These are phyloP conservation scores for Stereocaulon alpinum DNA, from an alignment of 495 filamentous ascomycete species.

Conservation along the genomic window DNA sequence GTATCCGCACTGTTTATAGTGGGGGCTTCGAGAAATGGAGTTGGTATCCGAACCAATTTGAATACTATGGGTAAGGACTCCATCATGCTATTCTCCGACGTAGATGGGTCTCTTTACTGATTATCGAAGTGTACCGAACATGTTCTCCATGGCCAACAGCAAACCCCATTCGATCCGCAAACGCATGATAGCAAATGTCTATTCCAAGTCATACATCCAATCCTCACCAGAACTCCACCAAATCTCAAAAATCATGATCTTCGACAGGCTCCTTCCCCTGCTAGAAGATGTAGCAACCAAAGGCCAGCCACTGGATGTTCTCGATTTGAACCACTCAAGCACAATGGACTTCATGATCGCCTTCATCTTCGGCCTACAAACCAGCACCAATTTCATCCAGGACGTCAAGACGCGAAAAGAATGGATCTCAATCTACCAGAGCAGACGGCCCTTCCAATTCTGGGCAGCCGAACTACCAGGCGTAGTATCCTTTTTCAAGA, in stretches of 20 bases:
- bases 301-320: constrained; percentile 26
- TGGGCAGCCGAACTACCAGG: constrained; percentile 63
- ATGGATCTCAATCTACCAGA: constrained; percentile 46
- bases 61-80: constrained; percentile 18
- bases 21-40: constrained; percentile 54
- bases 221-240: constrained; percentile 46
- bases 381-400: constrained; percentile 41
- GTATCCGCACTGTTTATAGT: constrained; percentile 50
- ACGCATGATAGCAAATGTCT: constrained; percentile 45
- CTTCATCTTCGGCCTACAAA: constrained; percentile 43
- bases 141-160: constrained; percentile 43
- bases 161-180: constrained; percentile 42
- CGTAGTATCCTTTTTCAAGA: constrained; percentile 39
- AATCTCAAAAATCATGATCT: constrained; percentile 52
- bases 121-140: constrained; percentile 32
- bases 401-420: constrained; percentile 33
- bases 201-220: constrained; percentile 52
- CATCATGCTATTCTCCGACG: constrained; percentile 9
- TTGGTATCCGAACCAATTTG: constrained; percentile 26
- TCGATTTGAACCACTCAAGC: constrained; percentile 25
- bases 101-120: background rate
- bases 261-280: constrained; percentile 51
- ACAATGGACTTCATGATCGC: constrained; percentile 36
- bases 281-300: constrained; percentile 20
- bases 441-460: constrained; percentile 41